These are phyloP conservation scores for Phytophthora boehmeriae DNA, from an alignment of 352 stramenopile genomes.

Conservation along the genomic window DNA sequence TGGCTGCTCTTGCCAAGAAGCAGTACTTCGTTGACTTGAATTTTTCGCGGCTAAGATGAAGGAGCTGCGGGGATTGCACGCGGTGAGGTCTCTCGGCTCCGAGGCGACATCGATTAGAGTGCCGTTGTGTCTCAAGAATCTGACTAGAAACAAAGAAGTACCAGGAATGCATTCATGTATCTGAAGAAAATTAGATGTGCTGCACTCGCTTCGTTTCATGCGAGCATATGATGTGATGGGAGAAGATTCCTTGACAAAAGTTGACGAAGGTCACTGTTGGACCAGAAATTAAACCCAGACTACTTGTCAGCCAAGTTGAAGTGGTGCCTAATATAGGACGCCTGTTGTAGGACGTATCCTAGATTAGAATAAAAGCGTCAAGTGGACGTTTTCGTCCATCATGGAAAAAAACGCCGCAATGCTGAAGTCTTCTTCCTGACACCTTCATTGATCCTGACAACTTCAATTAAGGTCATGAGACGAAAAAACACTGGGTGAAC, in stretches of 20 bases:
- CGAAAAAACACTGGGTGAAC: no score
- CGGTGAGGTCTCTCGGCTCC: conserved; percentile 16
- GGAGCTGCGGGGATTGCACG: conserved; percentile 44
- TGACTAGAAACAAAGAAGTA: background rate
- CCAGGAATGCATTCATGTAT: conserved; percentile 14
- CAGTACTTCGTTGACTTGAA: conserved; percentile 73
- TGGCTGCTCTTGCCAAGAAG: conserved; percentile 47
- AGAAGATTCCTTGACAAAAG: no score
- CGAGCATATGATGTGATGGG: no score
- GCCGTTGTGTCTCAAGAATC: background rate
- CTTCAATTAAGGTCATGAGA: no score
- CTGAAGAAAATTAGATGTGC: conserved; percentile 2
- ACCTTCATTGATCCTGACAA: background rate
- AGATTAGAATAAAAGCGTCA: background rate
- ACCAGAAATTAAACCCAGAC: no score
- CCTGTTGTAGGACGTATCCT: no score
- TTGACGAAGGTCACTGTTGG: no score
- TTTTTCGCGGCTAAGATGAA: conserved; percentile 71
- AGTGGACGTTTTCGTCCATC: background rate
- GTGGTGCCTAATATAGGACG: no score
- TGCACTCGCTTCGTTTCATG: no score
- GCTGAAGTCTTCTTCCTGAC: no score
- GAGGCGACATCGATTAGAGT: conserved; percentile 17
- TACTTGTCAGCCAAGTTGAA: background rate
- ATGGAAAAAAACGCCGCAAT: background rate